Conservation (phyloP, 768 basidiomycete genomes). For the Boletus speciosus region DNA sequence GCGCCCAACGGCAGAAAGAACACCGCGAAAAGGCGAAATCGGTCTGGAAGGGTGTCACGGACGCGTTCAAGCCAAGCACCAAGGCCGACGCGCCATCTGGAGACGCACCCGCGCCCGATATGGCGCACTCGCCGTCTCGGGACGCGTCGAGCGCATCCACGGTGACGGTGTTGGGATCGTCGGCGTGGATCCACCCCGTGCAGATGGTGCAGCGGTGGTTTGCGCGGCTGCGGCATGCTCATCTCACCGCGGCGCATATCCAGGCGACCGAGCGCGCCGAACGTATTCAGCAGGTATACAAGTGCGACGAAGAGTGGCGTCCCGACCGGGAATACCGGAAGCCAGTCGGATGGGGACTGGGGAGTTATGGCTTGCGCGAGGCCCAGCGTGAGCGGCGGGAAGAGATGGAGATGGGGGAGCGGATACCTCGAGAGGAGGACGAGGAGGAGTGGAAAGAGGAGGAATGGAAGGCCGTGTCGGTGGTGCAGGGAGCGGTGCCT, state of each 20-base stretch:
- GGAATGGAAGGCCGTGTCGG: constrained; percentile 17
- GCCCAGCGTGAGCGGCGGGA: constrained; percentile 31
- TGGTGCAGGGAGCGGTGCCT: neutral
- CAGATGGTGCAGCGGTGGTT: constrained; percentile 51
- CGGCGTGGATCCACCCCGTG: constrained; percentile 6
- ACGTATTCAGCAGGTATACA: constrained; percentile 60
- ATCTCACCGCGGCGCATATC: constrained; percentile 63
- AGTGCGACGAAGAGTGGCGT: constrained; percentile 30
- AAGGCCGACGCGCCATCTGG: neutral
- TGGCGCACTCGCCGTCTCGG: constrained; percentile 1
- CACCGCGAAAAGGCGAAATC: constrained; percentile 52
- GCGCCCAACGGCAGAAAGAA: constrained; percentile 45
- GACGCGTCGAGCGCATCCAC: constrained; percentile 9
- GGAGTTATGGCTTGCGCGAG: constrained; percentile 55
- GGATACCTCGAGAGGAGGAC: constrained; percentile 9
- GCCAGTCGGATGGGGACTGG: constrained; percentile 66
- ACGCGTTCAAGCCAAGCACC: constrained; percentile 38
- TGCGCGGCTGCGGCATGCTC: constrained; percentile 61
- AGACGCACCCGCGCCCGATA: neutral
- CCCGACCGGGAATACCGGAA: constrained; percentile 25
- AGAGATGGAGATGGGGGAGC: constrained; percentile 6
- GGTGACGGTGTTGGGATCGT: neutral
- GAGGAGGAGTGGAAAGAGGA: constrained; percentile 29
- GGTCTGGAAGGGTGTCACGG: constrained; percentile 57
- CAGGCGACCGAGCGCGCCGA: constrained; percentile 69